phyloP scores from a whole-genome alignment of 2,329 filamentous ascomycete genomes.

The Sordariomycetes sp. region DNA sequence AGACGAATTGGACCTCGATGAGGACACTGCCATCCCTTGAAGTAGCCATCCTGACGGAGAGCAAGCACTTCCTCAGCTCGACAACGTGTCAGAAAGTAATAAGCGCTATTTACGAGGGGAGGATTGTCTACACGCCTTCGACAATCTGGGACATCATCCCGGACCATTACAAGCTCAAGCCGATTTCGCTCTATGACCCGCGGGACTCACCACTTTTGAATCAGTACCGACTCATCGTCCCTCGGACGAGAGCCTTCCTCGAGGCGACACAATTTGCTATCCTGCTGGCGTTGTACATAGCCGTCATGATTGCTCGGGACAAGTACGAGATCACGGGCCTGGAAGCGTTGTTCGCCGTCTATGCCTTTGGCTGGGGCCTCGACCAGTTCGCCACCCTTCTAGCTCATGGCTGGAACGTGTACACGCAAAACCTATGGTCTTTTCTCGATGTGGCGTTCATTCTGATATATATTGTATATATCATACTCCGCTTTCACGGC shows the following conservation, averaged over 20 bases:
- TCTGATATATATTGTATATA: conserved; percentile 60
- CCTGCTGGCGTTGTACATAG: conserved; percentile 59
- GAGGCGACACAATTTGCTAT: conserved; percentile 67
- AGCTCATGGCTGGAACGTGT: conserved; percentile 68
- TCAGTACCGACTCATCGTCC: conserved; percentile 78
- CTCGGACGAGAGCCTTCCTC: conserved; percentile 65
- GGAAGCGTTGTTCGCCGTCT: conserved; percentile 63
- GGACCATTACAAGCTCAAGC: conserved; percentile 77
- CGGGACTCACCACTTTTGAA: conserved; percentile 67
- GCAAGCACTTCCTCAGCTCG: conserved; percentile 68
- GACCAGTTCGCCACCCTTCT: conserved; percentile 71
- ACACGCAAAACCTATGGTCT: conserved; percentile 83
- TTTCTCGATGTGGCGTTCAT: conserved; percentile 76
- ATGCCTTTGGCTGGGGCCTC: conserved; percentile 68
- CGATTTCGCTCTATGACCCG: conserved; percentile 74
- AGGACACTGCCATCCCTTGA: conserved; percentile 69
- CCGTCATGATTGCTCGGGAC: conserved; percentile 62
- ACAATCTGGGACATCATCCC: conserved; percentile 77
- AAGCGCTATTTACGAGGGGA: conserved; percentile 71
- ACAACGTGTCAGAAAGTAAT: conserved; percentile 76
- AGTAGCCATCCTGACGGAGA: conserved; percentile 74
- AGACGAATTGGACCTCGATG: conserved; percentile 36
- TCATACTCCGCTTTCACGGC: conserved; percentile 58
- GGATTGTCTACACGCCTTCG: conserved; percentile 74
- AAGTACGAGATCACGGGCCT: conserved; percentile 43